These are phyloP conservation scores for Gamsiella multidivaricata DNA, from an alignment of 192 early-diverging fungal species.

Conservation along the genomic window DNA sequence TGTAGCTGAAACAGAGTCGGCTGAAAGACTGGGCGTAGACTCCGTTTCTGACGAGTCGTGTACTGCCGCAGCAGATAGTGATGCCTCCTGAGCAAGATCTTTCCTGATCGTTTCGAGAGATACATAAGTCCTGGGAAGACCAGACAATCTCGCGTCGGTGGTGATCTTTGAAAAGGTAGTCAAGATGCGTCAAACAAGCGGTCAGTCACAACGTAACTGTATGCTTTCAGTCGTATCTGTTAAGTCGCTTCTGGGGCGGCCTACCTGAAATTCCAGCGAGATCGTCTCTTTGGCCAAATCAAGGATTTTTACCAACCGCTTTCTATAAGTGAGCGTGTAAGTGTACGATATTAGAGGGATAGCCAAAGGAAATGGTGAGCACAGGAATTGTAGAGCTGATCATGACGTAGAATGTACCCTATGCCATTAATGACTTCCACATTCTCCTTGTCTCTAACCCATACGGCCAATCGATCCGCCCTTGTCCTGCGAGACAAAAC, in stretches of 20 bases:
- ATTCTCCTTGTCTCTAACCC: conserved; percentile 58
- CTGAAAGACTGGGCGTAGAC: conserved; percentile 14
- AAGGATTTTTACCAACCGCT: conserved; percentile 49
- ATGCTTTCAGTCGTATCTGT: too few species aligned
- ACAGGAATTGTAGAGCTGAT: not conserved
- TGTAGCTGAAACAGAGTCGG: conserved; percentile 24
- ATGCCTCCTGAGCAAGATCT: conserved; percentile 23
- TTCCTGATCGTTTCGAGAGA: conserved; percentile 25
- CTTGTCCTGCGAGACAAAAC: conserved; percentile 53
- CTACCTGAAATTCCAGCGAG: conserved; percentile 57
- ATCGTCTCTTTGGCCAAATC: conserved; percentile 54
- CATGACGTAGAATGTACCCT: conserved; percentile 38
- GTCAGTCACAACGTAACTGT: too few species aligned
- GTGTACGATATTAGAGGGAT: not conserved
- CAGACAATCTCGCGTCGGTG: conserved; percentile 5
- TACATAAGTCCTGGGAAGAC: conserved; percentile 12
- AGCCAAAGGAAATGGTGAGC: not conserved
- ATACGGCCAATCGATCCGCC: conserved; percentile 56
- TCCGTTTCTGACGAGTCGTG: not conserved
- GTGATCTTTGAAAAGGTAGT: conserved; percentile 31
- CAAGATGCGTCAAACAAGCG: too few species aligned
- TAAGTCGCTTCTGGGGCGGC: too few species aligned
- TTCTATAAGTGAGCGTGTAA: conserved; percentile 7
- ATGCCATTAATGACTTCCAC: conserved; percentile 57
- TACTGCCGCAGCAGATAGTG: not conserved